Conservation (phyloP, 371 early-diverging fungal genomes). For the Saksenaea oblongispora region DNA sequence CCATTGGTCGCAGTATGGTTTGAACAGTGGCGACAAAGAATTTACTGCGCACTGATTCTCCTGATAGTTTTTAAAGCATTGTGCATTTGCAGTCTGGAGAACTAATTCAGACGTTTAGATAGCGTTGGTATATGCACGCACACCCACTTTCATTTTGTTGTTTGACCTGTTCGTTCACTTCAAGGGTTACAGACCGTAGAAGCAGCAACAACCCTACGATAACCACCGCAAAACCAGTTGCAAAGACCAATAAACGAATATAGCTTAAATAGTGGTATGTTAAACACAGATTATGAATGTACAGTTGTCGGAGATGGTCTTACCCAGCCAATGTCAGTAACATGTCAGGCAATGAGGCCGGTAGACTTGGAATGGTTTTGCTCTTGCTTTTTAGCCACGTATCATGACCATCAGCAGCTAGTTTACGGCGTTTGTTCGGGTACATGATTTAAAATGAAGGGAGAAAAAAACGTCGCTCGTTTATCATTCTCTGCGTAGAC, state of each 20-base stretch:
- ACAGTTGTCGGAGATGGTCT: neutral
- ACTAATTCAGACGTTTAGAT: neutral
- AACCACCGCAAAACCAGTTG: neutral
- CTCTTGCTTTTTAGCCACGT: neutral
- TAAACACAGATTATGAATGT: neutral
- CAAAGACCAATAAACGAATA: neutral
- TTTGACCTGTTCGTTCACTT: neutral
- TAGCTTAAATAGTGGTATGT: neutral
- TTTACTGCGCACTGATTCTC: conserved; percentile 13
- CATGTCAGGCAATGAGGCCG: neutral
- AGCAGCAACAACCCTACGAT: neutral
- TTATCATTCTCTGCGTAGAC: neutral
- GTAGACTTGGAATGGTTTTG: neutral
- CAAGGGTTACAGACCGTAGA: neutral
- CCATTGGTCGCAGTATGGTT: conserved; percentile 12
- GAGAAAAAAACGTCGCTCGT: neutral
- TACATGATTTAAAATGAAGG: neutral
- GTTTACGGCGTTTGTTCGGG: neutral
- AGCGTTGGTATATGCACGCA: neutral
- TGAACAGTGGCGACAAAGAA: conserved; percentile 1
- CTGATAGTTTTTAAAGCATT: conserved; percentile 11
- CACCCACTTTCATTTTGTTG: neutral
- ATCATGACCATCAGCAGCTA: neutral
- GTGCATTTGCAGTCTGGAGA: neutral
- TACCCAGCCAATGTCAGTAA: neutral